Percentiles rank a stretch among this genome's conserved stretches.
Evolutionary conservation across 139 green algal species (phyloP).

Genomic region (Mesostigma viride): DNA sequence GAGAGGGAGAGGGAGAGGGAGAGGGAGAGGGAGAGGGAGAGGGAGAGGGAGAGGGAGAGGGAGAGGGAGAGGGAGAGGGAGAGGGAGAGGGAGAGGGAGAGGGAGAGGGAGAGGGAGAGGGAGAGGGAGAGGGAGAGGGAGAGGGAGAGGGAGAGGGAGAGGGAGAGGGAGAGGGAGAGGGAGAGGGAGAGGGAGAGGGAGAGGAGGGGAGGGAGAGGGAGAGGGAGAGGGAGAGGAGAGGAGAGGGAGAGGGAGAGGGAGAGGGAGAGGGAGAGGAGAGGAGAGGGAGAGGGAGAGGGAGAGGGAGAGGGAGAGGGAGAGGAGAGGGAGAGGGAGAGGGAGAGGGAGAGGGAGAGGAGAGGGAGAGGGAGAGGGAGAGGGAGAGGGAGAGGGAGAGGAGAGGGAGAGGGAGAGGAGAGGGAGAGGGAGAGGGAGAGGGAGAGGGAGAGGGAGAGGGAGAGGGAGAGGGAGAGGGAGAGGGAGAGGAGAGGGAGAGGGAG

Average conservation of each 20-base stretch:
- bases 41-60: background rate
- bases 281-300: too few relatives aligned
- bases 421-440: too few relatives aligned
- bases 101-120: background rate
- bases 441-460: too few relatives aligned
- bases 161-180: background rate
- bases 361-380: slow-evolving; percentile 14
- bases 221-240: background rate
- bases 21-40: background rate
- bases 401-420: too few relatives aligned
- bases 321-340: too few relatives aligned
- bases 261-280: too few relatives aligned
- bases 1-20: background rate
- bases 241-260: too few relatives aligned
- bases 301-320: too few relatives aligned
- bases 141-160: background rate
- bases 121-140: background rate
- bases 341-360: slow-evolving; percentile 11
- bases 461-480: background rate
- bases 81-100: background rate
- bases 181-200: background rate
- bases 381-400: background rate
- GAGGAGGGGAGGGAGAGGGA: background rate
- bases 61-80: background rate
- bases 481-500: too few relatives aligned